Conservation (phyloP, 306 rosid genomes). For the Glycine tomentella region DNA sequence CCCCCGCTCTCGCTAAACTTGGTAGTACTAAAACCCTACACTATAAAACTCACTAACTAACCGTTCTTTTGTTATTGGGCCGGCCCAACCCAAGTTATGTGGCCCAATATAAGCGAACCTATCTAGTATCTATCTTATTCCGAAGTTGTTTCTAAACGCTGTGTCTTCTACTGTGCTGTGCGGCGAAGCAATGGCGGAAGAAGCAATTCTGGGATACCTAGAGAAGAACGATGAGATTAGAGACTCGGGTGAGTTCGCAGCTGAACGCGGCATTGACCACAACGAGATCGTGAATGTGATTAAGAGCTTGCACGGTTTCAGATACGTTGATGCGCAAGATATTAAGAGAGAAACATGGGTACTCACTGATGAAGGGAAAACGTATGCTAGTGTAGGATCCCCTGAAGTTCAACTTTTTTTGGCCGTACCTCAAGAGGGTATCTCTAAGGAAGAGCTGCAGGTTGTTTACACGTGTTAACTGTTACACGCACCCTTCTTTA, state of each 20-base stretch:
- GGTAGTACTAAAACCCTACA: neutral
- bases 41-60: too few relatives aligned
- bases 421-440: slow-evolving; percentile 84
- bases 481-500: neutral
- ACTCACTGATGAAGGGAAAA: slow-evolving; percentile 76
- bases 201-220: slow-evolving; percentile 69
- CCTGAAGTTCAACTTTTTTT: slow-evolving; percentile 79
- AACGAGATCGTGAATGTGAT: slow-evolving; percentile 73
- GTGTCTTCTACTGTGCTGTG: too few relatives aligned
- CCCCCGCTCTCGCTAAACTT: neutral
- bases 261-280: slow-evolving; percentile 64
- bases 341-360: slow-evolving; percentile 80
- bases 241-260: slow-evolving; percentile 81
- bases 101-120: neutral
- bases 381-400: slow-evolving; percentile 72
- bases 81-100: neutral
- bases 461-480: slow-evolving; percentile 33
- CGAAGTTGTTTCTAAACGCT: too few relatives aligned
- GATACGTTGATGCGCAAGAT: slow-evolving; percentile 84
- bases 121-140: neutral
- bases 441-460: slow-evolving; percentile 79
- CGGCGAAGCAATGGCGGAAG: slow-evolving; percentile 65
- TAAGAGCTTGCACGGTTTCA: slow-evolving; percentile 85
- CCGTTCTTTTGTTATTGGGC: slow-evolving; percentile 7
- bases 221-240: slow-evolving; percentile 57